A percentile compares a stretch with the other conserved stretches of the same genome.
Evolutionary conservation across 2,329 filamentous ascomycete species (phyloP).

Genomic region (Trichoderma guizhouense): DNA sequence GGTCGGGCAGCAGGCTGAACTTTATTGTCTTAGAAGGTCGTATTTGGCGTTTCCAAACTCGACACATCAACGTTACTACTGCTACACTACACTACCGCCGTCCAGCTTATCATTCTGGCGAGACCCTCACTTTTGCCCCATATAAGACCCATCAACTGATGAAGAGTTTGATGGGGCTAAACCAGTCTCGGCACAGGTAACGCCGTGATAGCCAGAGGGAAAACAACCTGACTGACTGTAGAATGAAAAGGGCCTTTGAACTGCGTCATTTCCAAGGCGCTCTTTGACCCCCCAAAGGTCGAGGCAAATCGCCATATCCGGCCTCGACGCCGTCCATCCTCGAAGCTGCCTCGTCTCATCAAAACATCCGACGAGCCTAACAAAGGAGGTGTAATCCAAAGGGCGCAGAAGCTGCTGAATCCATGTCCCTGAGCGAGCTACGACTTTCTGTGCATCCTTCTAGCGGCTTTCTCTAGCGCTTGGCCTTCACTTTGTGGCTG

Average conservation of each 20-base stretch:
- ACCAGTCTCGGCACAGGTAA: slow-evolving; percentile 3
- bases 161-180: slow-evolving; percentile 15
- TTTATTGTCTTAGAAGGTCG: background rate
- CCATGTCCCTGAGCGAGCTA: background rate
- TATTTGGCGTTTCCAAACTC: background rate
- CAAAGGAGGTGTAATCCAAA: background rate
- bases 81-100: slow-evolving; percentile 12
- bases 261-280: background rate
- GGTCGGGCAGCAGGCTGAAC: background rate
- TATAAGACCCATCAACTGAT: slow-evolving; percentile 14
- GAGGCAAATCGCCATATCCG: background rate
- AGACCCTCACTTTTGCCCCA: slow-evolving; percentile 17
- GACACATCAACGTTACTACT: slow-evolving; percentile 17
- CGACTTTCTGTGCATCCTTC: slow-evolving; percentile 13
- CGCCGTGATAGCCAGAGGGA: background rate
- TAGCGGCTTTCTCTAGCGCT: slow-evolving; percentile 16
- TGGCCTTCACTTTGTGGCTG: slow-evolving; percentile 4
- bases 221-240: background rate
- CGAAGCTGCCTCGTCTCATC: background rate
- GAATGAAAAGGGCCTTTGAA: background rate
- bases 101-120: slow-evolving; percentile 15
- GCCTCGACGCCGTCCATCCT: background rate
- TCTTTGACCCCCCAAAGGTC: background rate
- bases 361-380: background rate
- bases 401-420: background rate